Evolutionary conservation across 2,329 filamentous ascomycete genomes (phyloP).

Genomic region (Fusarium zealandicum): DNA sequence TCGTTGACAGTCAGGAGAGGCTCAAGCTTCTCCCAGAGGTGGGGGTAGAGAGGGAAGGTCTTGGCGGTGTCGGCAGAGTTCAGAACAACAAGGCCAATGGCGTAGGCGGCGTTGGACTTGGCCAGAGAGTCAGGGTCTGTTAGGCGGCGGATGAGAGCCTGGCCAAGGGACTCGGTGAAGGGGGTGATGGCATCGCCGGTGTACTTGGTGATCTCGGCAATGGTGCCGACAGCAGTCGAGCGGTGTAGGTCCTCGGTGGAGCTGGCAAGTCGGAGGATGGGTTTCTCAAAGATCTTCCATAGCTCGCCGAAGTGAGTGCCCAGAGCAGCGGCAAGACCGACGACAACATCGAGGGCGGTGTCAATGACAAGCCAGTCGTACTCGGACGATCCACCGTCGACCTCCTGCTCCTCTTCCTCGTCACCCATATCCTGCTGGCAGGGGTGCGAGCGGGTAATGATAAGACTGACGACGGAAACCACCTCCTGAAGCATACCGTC

Average conservation of each 20-base stretch:
- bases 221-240: slow-evolving; percentile 86
- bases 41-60: slow-evolving; percentile 77
- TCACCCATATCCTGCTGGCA: slow-evolving; percentile 91
- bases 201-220: slow-evolving; percentile 88
- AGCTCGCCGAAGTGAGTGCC: slow-evolving; percentile 83
- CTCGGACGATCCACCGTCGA: slow-evolving; percentile 82
- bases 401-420: slow-evolving; percentile 77
- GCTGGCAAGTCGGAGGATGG: slow-evolving; percentile 84
- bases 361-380: slow-evolving; percentile 98
- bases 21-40: slow-evolving; percentile 86
- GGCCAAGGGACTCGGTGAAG: slow-evolving; percentile 78
- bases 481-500: slow-evolving; percentile 75
- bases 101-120: slow-evolving; percentile 95
- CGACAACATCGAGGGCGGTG: slow-evolving; percentile 89
- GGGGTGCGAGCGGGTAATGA: slow-evolving; percentile 89
- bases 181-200: slow-evolving; percentile 84
- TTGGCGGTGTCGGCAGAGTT: slow-evolving; percentile 75
- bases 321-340: slow-evolving; percentile 82
- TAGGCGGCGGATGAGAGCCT: slow-evolving; percentile 83
- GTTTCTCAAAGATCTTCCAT: slow-evolving; percentile 96
- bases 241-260: slow-evolving; percentile 88
- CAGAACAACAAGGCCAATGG: slow-evolving; percentile 82
- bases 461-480: slow-evolving; percentile 74
- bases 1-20: slow-evolving; percentile 79
- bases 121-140: slow-evolving; percentile 89